Base-by-base conservation (phyloP, 2,329 filamentous ascomycete genomes). In the Fonsecaea pedrosoi region DNA sequence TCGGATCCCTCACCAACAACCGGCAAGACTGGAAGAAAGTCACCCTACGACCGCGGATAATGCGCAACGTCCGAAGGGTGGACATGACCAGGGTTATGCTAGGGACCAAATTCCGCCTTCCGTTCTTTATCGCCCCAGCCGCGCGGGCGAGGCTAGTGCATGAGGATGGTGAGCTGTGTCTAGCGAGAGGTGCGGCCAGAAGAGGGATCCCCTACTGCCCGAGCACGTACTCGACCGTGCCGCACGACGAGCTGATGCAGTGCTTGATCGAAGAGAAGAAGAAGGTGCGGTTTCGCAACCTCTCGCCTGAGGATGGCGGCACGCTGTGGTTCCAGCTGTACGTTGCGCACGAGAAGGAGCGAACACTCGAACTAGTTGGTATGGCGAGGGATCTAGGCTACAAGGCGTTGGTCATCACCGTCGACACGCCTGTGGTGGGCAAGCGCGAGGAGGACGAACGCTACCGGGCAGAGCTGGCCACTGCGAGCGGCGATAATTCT, bases 361-460 rank as follows among this genome's bases (percentile, higher is more conserved):
- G 83, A 60, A 83, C 83, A 1, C 77, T 79, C 15, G 77, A 77
- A 1, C 76, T 85, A 0, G 78, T 86, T 4, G 79, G 75, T 2
- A 74, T 73, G 56, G 77, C 76, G 6, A 73, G 71, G 3, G 42
- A 64, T 4, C 40, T 63, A 13, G 64, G 65, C 10, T 69, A 54
- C 35, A 69, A 67, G 32, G 72, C 71, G n/a, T 50, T 74, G 9
- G 61, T 74, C n/a, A 65, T 74, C 35, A 74, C 73, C 1, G 65
- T 73, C 6, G 73, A 74, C 63, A 69, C 71, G 13, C 67, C 72
- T 9, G 70, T 84, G 13, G 79, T 84, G 0, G 81, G 81, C 1
- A 83, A 87, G 71, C 83, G 85, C 18, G 85, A 87, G 69, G 84
- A 84, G 2, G 85, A 87, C 67, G 85, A 87, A 71, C 82, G 84